Evolutionary conservation across 495 filamentous ascomycete species (phyloP), one percentile per base, ranked within the genome.

Genomic region (Hypoxylon subgilvum): DNA sequence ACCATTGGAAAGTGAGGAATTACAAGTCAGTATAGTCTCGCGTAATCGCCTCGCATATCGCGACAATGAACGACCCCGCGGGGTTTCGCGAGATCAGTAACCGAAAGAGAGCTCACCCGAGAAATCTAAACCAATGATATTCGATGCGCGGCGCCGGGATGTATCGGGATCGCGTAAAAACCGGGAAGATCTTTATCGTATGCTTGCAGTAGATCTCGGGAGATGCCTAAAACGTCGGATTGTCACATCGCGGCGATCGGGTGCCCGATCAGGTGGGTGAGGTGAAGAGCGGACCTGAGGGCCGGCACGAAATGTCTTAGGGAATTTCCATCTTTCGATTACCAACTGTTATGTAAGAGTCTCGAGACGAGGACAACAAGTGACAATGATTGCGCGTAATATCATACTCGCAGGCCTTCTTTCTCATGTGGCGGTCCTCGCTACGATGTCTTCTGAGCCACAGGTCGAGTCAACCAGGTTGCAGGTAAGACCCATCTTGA

Each of bases 201-300:
- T 52, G 52, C 34, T 39, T 43, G 41, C 47, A 31, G 38, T 17
- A 54, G 61, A 64, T 58, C 61, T 58, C 61, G 61, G 53, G 31
- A 58, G 21, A 22, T 58, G 53, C 49, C 54, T 64, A 58, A 64
- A 54, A n/a, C 13, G 54, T 43, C 48, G 48, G 61, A 49, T 58
- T 58, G 43, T 51, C 30, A 64, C 61, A 22, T 38, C 41, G 34
- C 9, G 27, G 44, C 34, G 42, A 53, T 48, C 35, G 60, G 43
- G 42, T 49, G 61, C 49, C n/a, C 61, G 49, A 58, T 58, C 44
- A 44, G 50, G 44, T 36, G 38, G 43, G 44, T 18, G 44, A 64
- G 43, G 38, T 3, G 2, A 22, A 17, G 19, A n/a, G 45, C 49
- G 54, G 61, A 45, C 61, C 49, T 64, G 48, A 57, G 53, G 59